A percentile compares a stretch with the other conserved stretches of the same genome.
Conservation (phyloP, 371 early-diverging fungal species). For the Mucor indicus region DNA sequence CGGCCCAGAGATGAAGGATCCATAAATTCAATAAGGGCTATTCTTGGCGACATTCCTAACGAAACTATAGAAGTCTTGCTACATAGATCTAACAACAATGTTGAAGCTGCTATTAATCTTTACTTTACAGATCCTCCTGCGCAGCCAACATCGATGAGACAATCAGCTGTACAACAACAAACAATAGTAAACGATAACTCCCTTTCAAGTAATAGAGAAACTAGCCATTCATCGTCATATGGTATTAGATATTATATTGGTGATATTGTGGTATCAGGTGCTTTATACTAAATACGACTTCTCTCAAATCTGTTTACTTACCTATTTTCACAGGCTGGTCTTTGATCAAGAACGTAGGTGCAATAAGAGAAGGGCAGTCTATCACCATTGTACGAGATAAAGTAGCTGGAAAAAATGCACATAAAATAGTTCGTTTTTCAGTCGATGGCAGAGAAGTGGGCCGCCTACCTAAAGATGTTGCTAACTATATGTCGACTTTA, state of each 20-base stretch:
- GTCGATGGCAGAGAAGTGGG: constrained; percentile 41
- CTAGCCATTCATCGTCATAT: too few relatives aligned
- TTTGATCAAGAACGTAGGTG: constrained; percentile 20
- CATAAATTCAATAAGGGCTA: constrained; percentile 6
- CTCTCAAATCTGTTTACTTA: neutral
- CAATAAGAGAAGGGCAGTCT: constrained; percentile 28
- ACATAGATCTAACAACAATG: constrained; percentile 18
- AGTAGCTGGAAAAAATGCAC: constrained; percentile 19
- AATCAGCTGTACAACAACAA: neutral
- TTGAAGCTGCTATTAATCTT: constrained; percentile 19
- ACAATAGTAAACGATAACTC: neutral
- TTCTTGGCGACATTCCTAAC: constrained; percentile 11
- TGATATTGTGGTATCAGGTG: constrained; percentile 32
- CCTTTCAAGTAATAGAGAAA: too few relatives aligned
- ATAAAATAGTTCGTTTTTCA: constrained; percentile 55
- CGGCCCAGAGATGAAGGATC: constrained; percentile 12
- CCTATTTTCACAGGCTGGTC: constrained; percentile 37
- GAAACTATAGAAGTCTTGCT: constrained; percentile 2
- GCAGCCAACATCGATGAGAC: neutral
- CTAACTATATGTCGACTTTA: constrained; percentile 45
- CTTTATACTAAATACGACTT: neutral
- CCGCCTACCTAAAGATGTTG: constrained; percentile 40
- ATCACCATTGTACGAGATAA: constrained; percentile 26
- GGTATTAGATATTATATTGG: constrained; percentile 27
- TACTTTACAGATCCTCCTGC: constrained; percentile 13